Evolutionary conservation across 805 yeast genomes (phyloP).

Genomic region (Nakazawaea ernobii): DNA sequence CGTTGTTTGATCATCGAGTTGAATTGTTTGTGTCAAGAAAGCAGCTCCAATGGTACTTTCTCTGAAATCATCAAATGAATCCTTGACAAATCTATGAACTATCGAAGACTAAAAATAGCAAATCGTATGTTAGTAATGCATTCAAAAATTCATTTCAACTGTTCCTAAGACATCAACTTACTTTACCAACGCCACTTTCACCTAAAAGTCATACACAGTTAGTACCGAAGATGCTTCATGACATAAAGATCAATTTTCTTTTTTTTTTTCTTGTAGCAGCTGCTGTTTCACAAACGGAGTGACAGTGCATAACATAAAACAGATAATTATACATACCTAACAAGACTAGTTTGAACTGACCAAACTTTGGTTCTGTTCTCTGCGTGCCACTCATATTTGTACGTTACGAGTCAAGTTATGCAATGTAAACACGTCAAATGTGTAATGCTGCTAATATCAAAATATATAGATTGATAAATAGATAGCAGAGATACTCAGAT

Average conservation of each 20-base stretch:
- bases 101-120: constrained; percentile 37
- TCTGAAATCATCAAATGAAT: constrained; percentile 64
- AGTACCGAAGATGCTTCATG: background rate
- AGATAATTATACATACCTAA: constrained; percentile 23
- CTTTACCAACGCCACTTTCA: constrained; percentile 65
- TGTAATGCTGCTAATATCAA: too few species aligned
- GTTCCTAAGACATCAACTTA: constrained; percentile 4
- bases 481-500: too few species aligned
- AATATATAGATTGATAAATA: too few species aligned
- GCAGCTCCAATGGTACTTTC: constrained; percentile 88
- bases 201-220: constrained; percentile 28
- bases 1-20: constrained; percentile 45
- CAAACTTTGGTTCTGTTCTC: constrained; percentile 27
- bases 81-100: constrained; percentile 66
- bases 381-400: background rate
- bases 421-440: too few species aligned
- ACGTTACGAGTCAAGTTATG: background rate
- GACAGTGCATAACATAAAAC: background rate
- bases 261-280: too few species aligned
- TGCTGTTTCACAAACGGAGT: too few species aligned
- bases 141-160: background rate
- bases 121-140: background rate
- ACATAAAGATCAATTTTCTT: too few species aligned
- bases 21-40: constrained; percentile 63
- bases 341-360: constrained; percentile 57